phyloP scores from a whole-genome alignment of 805 yeast species.

The Wickerhamiella azymoides region DNA sequence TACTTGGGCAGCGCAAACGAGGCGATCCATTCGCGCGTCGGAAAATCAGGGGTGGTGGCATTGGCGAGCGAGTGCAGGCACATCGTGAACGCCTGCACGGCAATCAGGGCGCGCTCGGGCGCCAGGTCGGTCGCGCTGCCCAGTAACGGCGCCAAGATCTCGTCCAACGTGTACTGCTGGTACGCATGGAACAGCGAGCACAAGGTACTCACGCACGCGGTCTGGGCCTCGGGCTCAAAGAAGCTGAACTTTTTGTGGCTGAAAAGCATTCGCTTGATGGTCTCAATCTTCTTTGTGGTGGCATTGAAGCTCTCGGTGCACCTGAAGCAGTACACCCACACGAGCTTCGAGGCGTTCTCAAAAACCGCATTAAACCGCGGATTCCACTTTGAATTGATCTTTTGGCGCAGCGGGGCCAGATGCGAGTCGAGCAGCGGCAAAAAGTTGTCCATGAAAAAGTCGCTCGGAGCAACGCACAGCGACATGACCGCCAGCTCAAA shows the following conservation, averaged over 20 bases:
- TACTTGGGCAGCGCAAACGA: slow-evolving; percentile 1
- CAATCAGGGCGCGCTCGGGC: slow-evolving; percentile 59
- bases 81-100: slow-evolving; percentile 57
- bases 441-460: slow-evolving; percentile 64
- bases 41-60: slow-evolving; percentile 58
- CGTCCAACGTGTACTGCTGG: slow-evolving; percentile 66
- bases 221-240: slow-evolving; percentile 45
- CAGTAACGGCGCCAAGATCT: slow-evolving; percentile 57
- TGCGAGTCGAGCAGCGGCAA: slow-evolving; percentile 48
- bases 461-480: slow-evolving; percentile 67
- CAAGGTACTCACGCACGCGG: slow-evolving; percentile 58
- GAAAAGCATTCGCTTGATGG: slow-evolving; percentile 43
- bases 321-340: slow-evolving; percentile 84
- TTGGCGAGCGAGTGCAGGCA: slow-evolving; percentile 48
- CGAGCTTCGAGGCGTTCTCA: slow-evolving; percentile 53
- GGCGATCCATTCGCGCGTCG: slow-evolving; percentile 31
- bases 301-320: slow-evolving; percentile 80
- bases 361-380: slow-evolving; percentile 41
- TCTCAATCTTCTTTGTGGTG: slow-evolving; percentile 65
- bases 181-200: slow-evolving; percentile 69
- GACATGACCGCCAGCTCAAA: slow-evolving; percentile 57
- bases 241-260: slow-evolving; percentile 48
- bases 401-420: slow-evolving; percentile 25
- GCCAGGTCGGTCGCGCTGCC: slow-evolving; percentile 41
- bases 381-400: slow-evolving; percentile 49